Evolutionary conservation across 164 flowering plant genomes (phyloP).

Genomic region (Buxus sempervirens): DNA sequence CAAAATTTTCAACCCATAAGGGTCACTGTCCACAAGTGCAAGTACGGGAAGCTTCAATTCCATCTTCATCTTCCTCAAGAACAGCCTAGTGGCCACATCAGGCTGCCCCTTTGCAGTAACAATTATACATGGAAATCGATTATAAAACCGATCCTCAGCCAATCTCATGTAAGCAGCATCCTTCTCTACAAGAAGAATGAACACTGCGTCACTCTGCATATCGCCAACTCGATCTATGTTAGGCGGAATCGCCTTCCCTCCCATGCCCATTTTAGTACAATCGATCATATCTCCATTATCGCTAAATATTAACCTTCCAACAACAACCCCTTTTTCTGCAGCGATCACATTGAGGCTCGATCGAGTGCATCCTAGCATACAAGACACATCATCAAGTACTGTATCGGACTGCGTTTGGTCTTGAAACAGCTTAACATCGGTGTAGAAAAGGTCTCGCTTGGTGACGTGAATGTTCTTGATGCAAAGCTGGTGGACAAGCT

Average conservation of each 20-base stretch:
- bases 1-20: slow-evolving; percentile 88
- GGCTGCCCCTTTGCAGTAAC: slow-evolving; percentile 98
- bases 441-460: slow-evolving; percentile 92
- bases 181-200: slow-evolving; percentile 87
- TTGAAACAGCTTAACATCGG: slow-evolving; percentile 91
- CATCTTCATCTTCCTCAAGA: slow-evolving; percentile 85
- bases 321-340: slow-evolving; percentile 91
- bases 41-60: slow-evolving; percentile 87
- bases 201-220: slow-evolving; percentile 87
- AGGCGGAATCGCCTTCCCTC: slow-evolving; percentile 97
- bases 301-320: slow-evolving; percentile 77
- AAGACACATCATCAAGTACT: slow-evolving; percentile 85
- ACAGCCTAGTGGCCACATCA: slow-evolving; percentile 91
- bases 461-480: slow-evolving; percentile 81
- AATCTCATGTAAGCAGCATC: slow-evolving; percentile 93
- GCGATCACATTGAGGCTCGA: slow-evolving; percentile 90
- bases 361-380: slow-evolving; percentile 91
- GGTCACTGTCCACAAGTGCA: slow-evolving; percentile 95
- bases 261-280: slow-evolving; percentile 97
- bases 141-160: slow-evolving; percentile 94
- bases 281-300: slow-evolving; percentile 96
- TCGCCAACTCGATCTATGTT: slow-evolving; percentile 92
- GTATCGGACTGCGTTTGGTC: slow-evolving; percentile 89
- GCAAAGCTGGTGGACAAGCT: slow-evolving; percentile 79
- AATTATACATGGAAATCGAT: slow-evolving; percentile 89